Conservation (phyloP, 495 filamentous ascomycete species). For the Amorphotheca resinae region DNA sequence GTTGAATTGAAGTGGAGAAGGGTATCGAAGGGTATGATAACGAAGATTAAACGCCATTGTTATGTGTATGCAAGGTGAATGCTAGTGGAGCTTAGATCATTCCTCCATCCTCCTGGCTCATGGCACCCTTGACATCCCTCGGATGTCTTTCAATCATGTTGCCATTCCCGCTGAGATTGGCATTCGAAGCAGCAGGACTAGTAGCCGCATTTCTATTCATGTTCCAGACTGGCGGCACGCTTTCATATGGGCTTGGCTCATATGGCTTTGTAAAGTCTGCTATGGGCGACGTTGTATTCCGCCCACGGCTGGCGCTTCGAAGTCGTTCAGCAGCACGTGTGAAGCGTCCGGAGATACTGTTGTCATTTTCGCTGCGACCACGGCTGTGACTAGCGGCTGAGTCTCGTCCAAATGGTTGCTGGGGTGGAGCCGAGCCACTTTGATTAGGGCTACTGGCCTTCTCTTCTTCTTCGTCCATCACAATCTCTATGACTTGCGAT, state of each 20-base stretch:
- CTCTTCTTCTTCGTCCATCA: constrained; percentile 51
- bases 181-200: neutral
- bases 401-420: constrained; percentile 4
- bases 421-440: constrained; percentile 14
- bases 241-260: constrained; percentile 41
- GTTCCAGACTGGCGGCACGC: constrained; percentile 26
- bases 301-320: constrained; percentile 51
- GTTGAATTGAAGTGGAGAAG: constrained; percentile 6
- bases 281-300: constrained; percentile 23
- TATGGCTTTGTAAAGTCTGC: constrained; percentile 15
- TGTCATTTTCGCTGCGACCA: constrained; percentile 55
- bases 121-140: constrained; percentile 28
- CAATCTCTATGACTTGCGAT: constrained; percentile 57
- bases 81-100: constrained; percentile 14
- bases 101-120: constrained; percentile 23
- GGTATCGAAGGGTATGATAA: constrained; percentile 14
- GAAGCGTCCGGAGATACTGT: constrained; percentile 47
- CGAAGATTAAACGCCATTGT: constrained; percentile 4
- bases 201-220: constrained; percentile 8
- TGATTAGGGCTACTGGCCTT: constrained; percentile 9
- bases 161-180: constrained; percentile 2
- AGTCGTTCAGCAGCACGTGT: constrained; percentile 55
- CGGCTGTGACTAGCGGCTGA: constrained; percentile 47
- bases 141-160: constrained; percentile 26
- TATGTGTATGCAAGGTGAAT: constrained; percentile 8